Evolutionary conservation across 2,329 filamentous ascomycete species (phyloP).

Genomic region (Penicillium corylophilum): DNA sequence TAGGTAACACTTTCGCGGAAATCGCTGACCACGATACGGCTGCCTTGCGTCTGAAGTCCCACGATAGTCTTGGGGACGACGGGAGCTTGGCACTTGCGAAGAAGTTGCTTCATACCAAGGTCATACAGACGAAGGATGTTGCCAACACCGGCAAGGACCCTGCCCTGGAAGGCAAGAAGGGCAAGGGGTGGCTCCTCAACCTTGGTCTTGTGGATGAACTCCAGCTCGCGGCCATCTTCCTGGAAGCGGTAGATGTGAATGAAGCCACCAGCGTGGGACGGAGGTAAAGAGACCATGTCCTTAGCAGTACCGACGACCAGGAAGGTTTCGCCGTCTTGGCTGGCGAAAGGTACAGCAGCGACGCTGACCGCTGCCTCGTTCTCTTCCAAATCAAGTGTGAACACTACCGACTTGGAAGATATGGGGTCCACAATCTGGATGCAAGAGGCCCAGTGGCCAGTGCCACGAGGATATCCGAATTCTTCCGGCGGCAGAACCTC

Average conservation of each 20-base stretch:
- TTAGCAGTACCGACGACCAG: slow-evolving; percentile 93
- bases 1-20: slow-evolving; percentile 89
- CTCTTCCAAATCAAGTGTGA: slow-evolving; percentile 77
- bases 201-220: slow-evolving; percentile 96
- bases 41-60: slow-evolving; percentile 84
- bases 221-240: slow-evolving; percentile 80
- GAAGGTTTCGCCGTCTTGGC: slow-evolving; percentile 84
- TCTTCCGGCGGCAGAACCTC: slow-evolving; percentile 71
- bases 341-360: slow-evolving; percentile 79
- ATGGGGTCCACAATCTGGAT: slow-evolving; percentile 88
- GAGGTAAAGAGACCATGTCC: slow-evolving; percentile 77
- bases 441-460: slow-evolving; percentile 91
- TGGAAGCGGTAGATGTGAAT: slow-evolving; percentile 91
- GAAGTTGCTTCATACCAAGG: slow-evolving; percentile 84
- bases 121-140: slow-evolving; percentile 84
- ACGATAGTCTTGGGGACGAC: slow-evolving; percentile 81
- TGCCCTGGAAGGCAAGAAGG: slow-evolving; percentile 89
- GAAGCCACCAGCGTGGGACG: slow-evolving; percentile 73
- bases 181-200: slow-evolving; percentile 86
- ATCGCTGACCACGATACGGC: slow-evolving; percentile 87
- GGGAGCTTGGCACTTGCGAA: slow-evolving; percentile 85
- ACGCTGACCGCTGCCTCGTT: slow-evolving; percentile 92
- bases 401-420: slow-evolving; percentile 68
- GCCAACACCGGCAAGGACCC: slow-evolving; percentile 80
- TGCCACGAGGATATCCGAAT: slow-evolving; percentile 83